Conservation (phyloP, 345 rosid species). For the Adansonia digitata region DNA sequence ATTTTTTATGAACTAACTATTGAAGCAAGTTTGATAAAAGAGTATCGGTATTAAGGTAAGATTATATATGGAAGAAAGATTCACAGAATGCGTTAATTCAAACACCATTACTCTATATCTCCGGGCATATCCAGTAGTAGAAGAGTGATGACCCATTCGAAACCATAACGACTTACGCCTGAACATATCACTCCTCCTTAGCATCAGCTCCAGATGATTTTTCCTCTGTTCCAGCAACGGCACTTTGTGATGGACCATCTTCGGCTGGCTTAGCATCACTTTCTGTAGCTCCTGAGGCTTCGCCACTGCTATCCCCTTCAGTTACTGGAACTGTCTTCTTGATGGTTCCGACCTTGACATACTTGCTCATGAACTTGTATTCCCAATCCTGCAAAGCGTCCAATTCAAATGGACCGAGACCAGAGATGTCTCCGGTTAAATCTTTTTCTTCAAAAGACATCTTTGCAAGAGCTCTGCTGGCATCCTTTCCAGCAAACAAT, state of each 20-base stretch:
- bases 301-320: conserved; percentile 38
- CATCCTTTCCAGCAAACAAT: conserved; percentile 91
- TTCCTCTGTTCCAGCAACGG: conserved; percentile 20
- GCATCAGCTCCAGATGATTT: conserved; percentile 22
- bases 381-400: conserved; percentile 99
- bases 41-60: conserved; percentile 6
- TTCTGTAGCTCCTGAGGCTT: conserved; percentile 40
- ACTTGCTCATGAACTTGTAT: conserved; percentile 97
- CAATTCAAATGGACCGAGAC: conserved; percentile 88
- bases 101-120: conserved; percentile 10
- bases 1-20: conserved; percentile 4
- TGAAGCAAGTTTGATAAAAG: conserved; percentile 1
- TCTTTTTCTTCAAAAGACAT: conserved; percentile 97
- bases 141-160: background rate
- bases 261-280: conserved; percentile 40
- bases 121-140: background rate
- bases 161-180: background rate
- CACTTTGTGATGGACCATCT: conserved; percentile 34
- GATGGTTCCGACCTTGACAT: conserved; percentile 78
- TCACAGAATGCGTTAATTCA: conserved; percentile 7
- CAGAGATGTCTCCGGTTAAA: conserved; percentile 84
- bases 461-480: conserved; percentile 99
- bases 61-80: background rate
- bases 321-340: conserved; percentile 40
- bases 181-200: conserved; percentile 28